These are phyloP conservation scores for Candida sonorensis DNA, from an alignment of 805 yeast species.

Conservation along the genomic window DNA sequence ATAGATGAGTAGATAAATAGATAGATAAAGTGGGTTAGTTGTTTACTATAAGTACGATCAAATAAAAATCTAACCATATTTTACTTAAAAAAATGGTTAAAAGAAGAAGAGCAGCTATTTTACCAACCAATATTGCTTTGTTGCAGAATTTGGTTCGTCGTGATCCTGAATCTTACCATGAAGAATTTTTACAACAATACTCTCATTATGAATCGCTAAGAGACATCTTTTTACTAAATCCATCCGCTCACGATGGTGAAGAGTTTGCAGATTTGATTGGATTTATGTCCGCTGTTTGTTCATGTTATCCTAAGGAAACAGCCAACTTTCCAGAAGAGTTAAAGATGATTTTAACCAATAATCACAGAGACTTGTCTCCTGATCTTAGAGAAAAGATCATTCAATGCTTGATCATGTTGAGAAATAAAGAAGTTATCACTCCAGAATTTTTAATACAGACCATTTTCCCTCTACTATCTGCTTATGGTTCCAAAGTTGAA, in stretches of 20 bases:
- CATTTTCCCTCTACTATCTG: constrained; percentile 75
- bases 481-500: constrained; percentile 49
- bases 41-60: too few species aligned
- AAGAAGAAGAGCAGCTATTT: constrained; percentile 83
- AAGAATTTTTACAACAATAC: constrained; percentile 89
- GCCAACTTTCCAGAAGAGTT: constrained; percentile 77
- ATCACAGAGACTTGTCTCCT: constrained; percentile 77
- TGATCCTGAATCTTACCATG: constrained; percentile 90
- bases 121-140: constrained; percentile 87
- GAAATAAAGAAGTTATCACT: constrained; percentile 74
- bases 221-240: constrained; percentile 77
- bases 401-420: constrained; percentile 80
- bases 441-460: constrained; percentile 82
- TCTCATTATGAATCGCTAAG: constrained; percentile 87
- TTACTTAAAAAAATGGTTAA: constrained; percentile 73
- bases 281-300: constrained; percentile 86
- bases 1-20: too few species aligned
- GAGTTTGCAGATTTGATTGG: constrained; percentile 82
- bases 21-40: too few species aligned
- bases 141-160: constrained; percentile 88
- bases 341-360: constrained; percentile 56
- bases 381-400: constrained; percentile 88
- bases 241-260: constrained; percentile 50
- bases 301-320: constrained; percentile 86
- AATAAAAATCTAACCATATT: too few species aligned